These are phyloP conservation scores for Pelomyxa schiedti DNA, from an alignment of 78 protist species.

Conservation along the genomic window DNA sequence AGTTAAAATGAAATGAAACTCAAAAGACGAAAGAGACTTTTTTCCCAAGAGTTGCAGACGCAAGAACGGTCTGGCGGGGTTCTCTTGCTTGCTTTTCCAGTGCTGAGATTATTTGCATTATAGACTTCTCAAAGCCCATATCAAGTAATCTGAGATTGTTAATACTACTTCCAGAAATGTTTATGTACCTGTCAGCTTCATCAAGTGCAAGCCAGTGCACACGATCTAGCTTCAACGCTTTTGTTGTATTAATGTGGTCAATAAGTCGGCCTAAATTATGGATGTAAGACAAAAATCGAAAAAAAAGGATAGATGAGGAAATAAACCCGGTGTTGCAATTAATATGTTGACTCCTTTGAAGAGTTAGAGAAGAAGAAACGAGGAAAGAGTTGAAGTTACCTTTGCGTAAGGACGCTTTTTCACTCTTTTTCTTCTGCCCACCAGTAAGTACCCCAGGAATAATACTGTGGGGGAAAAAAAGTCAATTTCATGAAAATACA, in stretches of 20 bases:
- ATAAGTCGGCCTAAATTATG: too few relatives aligned
- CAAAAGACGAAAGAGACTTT: slow-evolving; percentile 21
- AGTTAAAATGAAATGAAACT: slow-evolving; percentile 67
- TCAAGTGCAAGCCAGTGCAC: slow-evolving; percentile 56
- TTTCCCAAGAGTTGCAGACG: not conserved
- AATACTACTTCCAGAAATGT: too few relatives aligned
- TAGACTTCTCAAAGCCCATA: slow-evolving; percentile 62
- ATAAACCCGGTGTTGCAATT: slow-evolving; percentile 85
- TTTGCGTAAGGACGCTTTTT: slow-evolving; percentile 79
- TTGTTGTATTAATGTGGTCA: slow-evolving; percentile 70
- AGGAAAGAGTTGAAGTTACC: too few relatives aligned
- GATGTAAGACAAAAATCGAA: too few relatives aligned
- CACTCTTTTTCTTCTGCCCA: slow-evolving; percentile 68
- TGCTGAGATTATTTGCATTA: slow-evolving; percentile 24
- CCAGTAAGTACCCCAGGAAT: slow-evolving; percentile 71
- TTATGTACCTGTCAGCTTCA: slow-evolving; percentile 88
- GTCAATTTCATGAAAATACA: too few relatives aligned
- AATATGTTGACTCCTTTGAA: slow-evolving; percentile 69
- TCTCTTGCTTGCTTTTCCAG: slow-evolving; percentile 11
- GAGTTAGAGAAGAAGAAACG: too few relatives aligned
- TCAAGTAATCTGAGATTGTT: slow-evolving; percentile 62
- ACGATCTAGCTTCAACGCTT: slow-evolving; percentile 5
- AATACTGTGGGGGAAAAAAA: slow-evolving; percentile 62
- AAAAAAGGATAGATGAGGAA: too few relatives aligned
- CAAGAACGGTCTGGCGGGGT: slow-evolving; percentile 40